Evolutionary conservation across 208 protist species (phyloP).

Genomic region (Phytomonas francai): DNA sequence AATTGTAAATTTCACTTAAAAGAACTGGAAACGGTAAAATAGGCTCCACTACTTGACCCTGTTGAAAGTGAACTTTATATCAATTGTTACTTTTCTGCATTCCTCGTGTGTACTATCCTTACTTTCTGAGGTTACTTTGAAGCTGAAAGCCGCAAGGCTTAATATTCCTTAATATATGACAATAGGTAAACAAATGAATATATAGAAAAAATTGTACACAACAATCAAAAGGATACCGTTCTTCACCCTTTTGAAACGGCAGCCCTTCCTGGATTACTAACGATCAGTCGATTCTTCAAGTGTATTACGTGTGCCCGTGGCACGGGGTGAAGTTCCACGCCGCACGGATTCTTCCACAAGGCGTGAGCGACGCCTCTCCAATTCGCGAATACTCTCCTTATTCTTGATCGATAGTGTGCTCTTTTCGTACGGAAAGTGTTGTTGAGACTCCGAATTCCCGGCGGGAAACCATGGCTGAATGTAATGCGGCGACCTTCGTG

Average conservation of each 20-base stretch:
- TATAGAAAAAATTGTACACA: slow-evolving; percentile 8
- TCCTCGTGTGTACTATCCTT: not conserved
- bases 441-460: slow-evolving; percentile 27
- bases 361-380: slow-evolving; percentile 46
- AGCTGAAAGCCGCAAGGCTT: too few relatives aligned
- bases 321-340: slow-evolving; percentile 24
- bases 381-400: slow-evolving; percentile 52
- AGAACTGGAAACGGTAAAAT: not conserved
- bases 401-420: slow-evolving; percentile 45
- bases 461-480: slow-evolving; percentile 66
- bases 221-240: not conserved
- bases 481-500: slow-evolving; percentile 17
- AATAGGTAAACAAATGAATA: not conserved
- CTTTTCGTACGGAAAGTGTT: slow-evolving; percentile 68
- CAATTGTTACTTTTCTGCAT: not conserved
- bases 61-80: not conserved
- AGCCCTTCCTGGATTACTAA: not conserved
- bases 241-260: not conserved
- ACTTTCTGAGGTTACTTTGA: not conserved
- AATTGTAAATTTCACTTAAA: not conserved
- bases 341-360: slow-evolving; percentile 46
- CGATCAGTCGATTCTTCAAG: slow-evolving; percentile 12
- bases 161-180: not conserved
- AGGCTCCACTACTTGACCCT: not conserved
- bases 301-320: slow-evolving; percentile 15